A percentile compares a stretch with the other conserved stretches of the same genome.
phyloP scores from a whole-genome alignment of 306 rosid species.

The Cucumis hystrix region DNA sequence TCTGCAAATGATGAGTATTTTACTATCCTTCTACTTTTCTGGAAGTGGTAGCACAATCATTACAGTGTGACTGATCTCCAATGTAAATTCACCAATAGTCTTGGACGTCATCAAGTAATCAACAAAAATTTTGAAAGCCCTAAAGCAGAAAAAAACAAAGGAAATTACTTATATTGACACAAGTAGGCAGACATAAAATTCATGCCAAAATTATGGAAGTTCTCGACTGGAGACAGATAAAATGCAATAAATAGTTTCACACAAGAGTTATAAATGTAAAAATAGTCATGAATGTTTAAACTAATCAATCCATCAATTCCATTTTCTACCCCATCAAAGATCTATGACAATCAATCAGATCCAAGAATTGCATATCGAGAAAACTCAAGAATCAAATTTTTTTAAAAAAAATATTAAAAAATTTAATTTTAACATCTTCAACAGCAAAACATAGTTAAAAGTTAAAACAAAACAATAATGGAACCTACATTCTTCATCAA shows the following conservation, averaged over 20 bases:
- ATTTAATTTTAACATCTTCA: background rate
- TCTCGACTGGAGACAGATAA: background rate
- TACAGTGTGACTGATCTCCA: background rate
- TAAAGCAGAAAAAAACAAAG: background rate
- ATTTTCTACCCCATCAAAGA: background rate
- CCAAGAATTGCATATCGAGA: background rate
- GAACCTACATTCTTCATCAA: slow-evolving; percentile 4
- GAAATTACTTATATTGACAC: background rate
- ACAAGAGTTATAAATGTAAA: background rate
- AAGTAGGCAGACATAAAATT: background rate
- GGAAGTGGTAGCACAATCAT: background rate
- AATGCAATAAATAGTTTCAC: background rate
- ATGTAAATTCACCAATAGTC: background rate
- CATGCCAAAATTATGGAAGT: background rate
- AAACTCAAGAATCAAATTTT: background rate
- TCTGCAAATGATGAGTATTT: slow-evolving; percentile 1
- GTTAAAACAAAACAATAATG: background rate
- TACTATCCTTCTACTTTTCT: background rate
- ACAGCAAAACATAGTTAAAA: background rate
- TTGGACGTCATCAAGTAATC: background rate
- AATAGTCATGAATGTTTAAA: background rate
- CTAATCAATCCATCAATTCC: background rate
- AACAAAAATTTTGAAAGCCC: background rate
- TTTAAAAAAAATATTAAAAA: too few species aligned
- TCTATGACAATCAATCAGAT: background rate